phyloP scores from a whole-genome alignment of 257 asterid species.

The Primulina tabacum region DNA sequence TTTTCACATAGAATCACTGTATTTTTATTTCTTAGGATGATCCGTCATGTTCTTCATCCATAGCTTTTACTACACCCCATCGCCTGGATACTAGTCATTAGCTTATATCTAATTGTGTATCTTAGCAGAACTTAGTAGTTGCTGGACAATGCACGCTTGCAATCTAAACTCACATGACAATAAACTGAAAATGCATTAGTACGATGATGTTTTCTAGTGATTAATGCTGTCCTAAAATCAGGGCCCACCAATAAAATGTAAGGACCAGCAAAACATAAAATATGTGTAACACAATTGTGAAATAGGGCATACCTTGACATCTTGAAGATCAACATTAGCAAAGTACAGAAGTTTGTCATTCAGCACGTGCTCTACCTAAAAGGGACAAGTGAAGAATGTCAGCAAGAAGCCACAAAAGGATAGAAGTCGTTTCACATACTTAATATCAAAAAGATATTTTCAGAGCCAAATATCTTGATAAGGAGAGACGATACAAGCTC shows the following conservation, averaged over 20 bases:
- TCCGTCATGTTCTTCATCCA: neutral
- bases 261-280: neutral
- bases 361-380: constrained; percentile 70
- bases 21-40: neutral
- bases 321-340: constrained; percentile 76
- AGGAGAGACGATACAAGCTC: neutral
- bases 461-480: constrained; percentile 12
- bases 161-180: constrained; percentile 15
- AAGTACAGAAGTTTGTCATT: constrained; percentile 64
- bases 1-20: neutral
- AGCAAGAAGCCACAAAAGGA: constrained; percentile 19
- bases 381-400: constrained; percentile 27
- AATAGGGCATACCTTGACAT: constrained; percentile 74
- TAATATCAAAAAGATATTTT: constrained; percentile 16
- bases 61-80: neutral
- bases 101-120: neutral
- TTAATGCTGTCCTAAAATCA: constrained; percentile 11
- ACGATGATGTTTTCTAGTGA: neutral
- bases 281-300: constrained; percentile 10
- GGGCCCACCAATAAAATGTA: neutral
- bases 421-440: constrained; percentile 5
- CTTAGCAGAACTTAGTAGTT: neutral
- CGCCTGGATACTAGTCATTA: neutral
- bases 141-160: neutral
- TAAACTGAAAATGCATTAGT: constrained; percentile 6